Percentiles rank a stretch among this genome's conserved stretches.
Conservation (phyloP, 805 yeast genomes). For the Metschnikowia noctiluminum region DNA sequence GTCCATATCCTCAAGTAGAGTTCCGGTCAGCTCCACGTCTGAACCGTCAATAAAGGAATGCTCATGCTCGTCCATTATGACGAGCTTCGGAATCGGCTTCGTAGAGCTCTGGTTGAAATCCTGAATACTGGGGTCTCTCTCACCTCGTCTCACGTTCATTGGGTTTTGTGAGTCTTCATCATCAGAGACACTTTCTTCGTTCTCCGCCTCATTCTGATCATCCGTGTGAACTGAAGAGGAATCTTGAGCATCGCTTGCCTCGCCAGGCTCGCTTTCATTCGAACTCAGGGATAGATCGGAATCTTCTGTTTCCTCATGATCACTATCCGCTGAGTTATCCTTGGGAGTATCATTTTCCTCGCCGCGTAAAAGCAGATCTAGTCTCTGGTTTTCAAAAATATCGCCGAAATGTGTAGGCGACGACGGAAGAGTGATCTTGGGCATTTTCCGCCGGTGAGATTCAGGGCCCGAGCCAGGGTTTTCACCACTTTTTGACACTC, state of each 20-base stretch:
- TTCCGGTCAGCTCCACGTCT: slow-evolving; percentile 30
- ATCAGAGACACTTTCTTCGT: background rate
- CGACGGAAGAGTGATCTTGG: slow-evolving; percentile 7
- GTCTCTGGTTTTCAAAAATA: background rate
- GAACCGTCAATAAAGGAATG: slow-evolving; percentile 31
- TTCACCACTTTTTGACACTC: background rate
- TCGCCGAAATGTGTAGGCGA: slow-evolving; percentile 10
- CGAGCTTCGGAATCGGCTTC: background rate
- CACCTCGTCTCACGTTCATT: background rate
- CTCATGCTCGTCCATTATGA: background rate
- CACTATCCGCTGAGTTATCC: background rate
- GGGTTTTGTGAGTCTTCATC: background rate
- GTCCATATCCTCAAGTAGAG: slow-evolving; percentile 15
- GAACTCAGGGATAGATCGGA: no score
- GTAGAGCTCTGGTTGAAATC: background rate
- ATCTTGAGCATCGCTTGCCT: background rate
- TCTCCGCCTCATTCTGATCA: no score
- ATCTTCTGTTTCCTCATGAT: background rate
- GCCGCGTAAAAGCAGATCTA: background rate
- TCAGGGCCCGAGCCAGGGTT: background rate
- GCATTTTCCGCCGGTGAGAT: background rate
- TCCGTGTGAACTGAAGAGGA: no score
- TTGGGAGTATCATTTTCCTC: background rate
- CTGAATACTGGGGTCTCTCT: background rate
- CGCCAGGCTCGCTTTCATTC: background rate